Evolutionary conservation across 1,139 yeast species (phyloP), one percentile per base, ranked within the genome.

Genomic region (Wickerhamomyces sp.): DNA sequence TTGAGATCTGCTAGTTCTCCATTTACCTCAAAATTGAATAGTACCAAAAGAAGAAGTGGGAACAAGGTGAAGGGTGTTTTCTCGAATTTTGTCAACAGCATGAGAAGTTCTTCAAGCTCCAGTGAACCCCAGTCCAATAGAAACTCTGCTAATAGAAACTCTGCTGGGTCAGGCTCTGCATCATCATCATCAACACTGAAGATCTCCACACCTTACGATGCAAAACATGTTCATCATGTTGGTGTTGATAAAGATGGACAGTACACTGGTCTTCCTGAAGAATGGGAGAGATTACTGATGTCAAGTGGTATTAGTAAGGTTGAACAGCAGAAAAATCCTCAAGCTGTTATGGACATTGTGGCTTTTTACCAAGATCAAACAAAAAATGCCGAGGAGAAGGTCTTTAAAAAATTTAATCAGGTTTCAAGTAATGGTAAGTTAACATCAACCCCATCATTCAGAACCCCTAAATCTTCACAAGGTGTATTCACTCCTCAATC

Each of bases 331-430:
- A 86, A 84, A 56, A 90, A 93, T 61, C 96, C 97, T 3, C 94
- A 89, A 65, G 97, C 96, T 0, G 95, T 90, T 9, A 82, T 87
- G 77, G 96, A 90, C 60, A 90, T 91, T 53, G 95, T 91, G 49
- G 88, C 91, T 37, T 89, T 88, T 60, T 88, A 86, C 63, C 90
- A 86, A 57, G 88, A 84, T 50, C 72, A 73, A 10, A 74, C 80
- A 39, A 82, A 81, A 55, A 77, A 79, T 44, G 79, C 79, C 27
- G 93, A 83, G 42, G 81, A 78, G 37, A 74, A 72, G 47, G 87
- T 90, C 5, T 86, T 88, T 72, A 81, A 79, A 65, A 89, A 89
- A 62, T 85, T 90, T 61, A 79, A 71, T 45, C 68, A 72, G 34
- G 66, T 60, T 18, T 56, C 43, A 39, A 40, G 4, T 10, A 30